phyloP scores from a whole-genome alignment of 176 grass and related monocot species.

The Cenchrus americanus region DNA sequence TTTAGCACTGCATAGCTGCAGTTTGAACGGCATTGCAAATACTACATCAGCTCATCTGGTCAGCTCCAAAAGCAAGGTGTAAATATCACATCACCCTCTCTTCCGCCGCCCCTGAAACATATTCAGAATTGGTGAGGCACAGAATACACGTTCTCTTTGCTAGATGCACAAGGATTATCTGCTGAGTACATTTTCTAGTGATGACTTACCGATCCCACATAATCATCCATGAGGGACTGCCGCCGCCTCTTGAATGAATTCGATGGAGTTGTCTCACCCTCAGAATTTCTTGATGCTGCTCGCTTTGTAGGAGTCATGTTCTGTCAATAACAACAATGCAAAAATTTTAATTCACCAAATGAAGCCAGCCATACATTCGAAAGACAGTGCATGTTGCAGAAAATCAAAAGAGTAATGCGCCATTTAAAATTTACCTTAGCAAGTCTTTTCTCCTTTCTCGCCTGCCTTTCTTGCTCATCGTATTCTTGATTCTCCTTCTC shows the following conservation, averaged over 20 bases:
- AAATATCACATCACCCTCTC: slow-evolving; percentile 31
- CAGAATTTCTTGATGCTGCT: slow-evolving; percentile 53
- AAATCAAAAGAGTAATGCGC: background rate
- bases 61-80: background rate
- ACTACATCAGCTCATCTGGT: background rate
- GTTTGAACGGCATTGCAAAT: background rate
- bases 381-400: background rate
- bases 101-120: slow-evolving; percentile 52
- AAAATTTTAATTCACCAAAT: background rate
- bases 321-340: slow-evolving; percentile 35
- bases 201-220: slow-evolving; percentile 62
- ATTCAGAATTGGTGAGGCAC: slow-evolving; percentile 18
- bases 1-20: background rate
- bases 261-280: slow-evolving; percentile 65
- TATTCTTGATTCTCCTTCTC: slow-evolving; percentile 99
- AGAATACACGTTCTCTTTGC: background rate
- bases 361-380: background rate
- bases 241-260: slow-evolving; percentile 71
- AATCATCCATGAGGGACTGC: slow-evolving; percentile 86
- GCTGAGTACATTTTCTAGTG: background rate
- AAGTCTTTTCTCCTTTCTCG: slow-evolving; percentile 89
- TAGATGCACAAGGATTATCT: background rate
- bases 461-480: slow-evolving; percentile 92
- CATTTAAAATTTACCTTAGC: slow-evolving; percentile 65
- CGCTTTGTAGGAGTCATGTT: slow-evolving; percentile 86